phyloP scores from a whole-genome alignment of 2,329 filamentous ascomycete genomes.

The Fusarium sp. region DNA sequence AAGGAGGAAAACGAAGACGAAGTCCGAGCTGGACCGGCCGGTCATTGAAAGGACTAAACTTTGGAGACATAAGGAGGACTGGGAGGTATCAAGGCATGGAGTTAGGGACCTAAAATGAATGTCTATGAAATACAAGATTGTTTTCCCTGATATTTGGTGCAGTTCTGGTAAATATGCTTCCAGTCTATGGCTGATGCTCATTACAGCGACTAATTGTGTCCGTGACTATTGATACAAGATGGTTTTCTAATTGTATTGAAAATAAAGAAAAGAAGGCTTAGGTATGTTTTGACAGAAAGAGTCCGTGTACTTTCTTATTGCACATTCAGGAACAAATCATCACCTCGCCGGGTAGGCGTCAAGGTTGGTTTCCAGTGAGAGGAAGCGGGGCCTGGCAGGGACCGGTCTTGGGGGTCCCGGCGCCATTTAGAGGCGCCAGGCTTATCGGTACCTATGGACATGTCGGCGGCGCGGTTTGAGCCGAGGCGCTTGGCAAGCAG shows the following conservation, averaged over 20 bases:
- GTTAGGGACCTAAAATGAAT: constrained; percentile 41
- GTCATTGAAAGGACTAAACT: constrained; percentile 11
- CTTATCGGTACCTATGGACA: constrained; percentile 55
- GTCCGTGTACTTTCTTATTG: constrained; percentile 52
- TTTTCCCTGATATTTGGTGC: constrained; percentile 23
- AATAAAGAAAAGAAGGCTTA: constrained; percentile 19
- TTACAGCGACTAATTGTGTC: constrained; percentile 37
- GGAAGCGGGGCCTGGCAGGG: constrained; percentile 34
- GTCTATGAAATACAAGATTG: constrained; percentile 46
- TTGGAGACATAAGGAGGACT: neutral
- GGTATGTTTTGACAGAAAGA: constrained; percentile 22
- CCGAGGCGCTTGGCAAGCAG: constrained; percentile 70
- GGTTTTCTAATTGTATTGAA: constrained; percentile 17
- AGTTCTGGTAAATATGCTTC: constrained; percentile 23
- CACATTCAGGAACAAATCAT: constrained; percentile 75
- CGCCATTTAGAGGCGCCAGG: constrained; percentile 32
- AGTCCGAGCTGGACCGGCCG: constrained; percentile 23
- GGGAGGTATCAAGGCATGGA: constrained; percentile 5
- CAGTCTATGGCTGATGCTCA: constrained; percentile 43
- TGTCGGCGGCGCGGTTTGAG: constrained; percentile 63
- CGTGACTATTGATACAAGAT: constrained; percentile 45
- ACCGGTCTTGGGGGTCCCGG: constrained; percentile 30
- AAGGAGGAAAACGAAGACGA: constrained; percentile 53
- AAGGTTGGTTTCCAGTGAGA: constrained; percentile 67
- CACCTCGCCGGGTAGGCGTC: constrained; percentile 77